Percentiles rank a stretch among this genome's conserved stretches.
phyloP scores from a whole-genome alignment of 176 grass and related monocot species.

The Juncus effusus region DNA sequence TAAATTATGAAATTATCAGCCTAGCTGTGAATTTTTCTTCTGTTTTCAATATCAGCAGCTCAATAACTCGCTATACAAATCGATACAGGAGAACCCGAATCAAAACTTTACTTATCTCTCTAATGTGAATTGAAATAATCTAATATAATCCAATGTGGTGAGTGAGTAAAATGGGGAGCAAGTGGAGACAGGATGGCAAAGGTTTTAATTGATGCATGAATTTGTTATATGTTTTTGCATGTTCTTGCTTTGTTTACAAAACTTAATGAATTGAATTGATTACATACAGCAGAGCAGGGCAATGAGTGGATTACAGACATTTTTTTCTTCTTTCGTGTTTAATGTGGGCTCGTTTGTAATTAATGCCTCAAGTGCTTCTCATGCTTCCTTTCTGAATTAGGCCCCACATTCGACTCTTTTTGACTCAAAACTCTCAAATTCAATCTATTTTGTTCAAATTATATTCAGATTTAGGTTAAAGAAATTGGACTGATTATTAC shows the following conservation, averaged over 20 bases:
- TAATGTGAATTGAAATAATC: no score
- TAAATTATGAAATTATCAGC: no score
- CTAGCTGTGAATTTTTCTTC: no score
- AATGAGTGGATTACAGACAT: conserved; percentile 8
- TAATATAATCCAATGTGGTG: no score
- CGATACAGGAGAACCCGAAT: no score
- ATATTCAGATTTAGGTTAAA: no score
- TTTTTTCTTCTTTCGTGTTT: conserved; percentile 6
- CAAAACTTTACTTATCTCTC: no score
- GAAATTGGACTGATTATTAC: no score
- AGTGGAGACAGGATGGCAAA: conserved; percentile 12
- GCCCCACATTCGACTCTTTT: conserved; percentile 5
- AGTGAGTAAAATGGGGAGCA: not conserved
- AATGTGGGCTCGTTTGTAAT: conserved; percentile 19
- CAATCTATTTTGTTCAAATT: no score
- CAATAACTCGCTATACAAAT: no score
- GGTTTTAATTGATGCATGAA: not conserved
- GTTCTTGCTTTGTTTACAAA: conserved; percentile 8
- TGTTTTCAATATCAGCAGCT: no score
- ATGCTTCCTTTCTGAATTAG: not conserved
- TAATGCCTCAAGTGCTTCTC: conserved; percentile 20
- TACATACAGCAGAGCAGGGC: conserved; percentile 12
- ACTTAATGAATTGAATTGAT: conserved; percentile 8
- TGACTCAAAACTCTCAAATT: not conserved
- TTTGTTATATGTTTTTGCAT: not conserved